These are phyloP conservation scores for Acacia crassicarpa DNA, from an alignment of 306 rosid species.

Conservation along the genomic window DNA sequence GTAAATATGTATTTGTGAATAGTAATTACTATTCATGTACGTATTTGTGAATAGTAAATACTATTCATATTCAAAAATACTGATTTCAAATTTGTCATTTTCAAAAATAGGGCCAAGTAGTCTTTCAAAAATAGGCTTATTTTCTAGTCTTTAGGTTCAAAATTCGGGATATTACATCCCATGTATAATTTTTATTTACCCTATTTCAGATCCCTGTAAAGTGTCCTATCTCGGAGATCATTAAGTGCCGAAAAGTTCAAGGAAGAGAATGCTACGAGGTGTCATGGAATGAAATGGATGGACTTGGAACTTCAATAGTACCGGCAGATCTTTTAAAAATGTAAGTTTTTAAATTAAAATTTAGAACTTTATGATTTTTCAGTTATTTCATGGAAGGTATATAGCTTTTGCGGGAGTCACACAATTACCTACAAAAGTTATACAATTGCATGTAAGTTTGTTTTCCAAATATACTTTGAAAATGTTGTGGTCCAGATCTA, in stretches of 20 bases:
- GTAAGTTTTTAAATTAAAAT: slow-evolving; percentile 28
- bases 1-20: too few species aligned
- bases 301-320: slow-evolving; percentile 61
- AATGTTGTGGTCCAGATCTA: not conserved
- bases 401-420: not conserved
- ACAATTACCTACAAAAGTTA: not conserved
- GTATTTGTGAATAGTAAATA: too few species aligned
- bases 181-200: too few species aligned
- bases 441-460: not conserved
- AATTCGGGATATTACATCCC: too few species aligned
- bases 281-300: slow-evolving; percentile 64
- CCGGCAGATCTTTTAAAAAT: slow-evolving; percentile 67
- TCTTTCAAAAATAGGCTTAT: too few species aligned
- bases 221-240: slow-evolving; percentile 72
- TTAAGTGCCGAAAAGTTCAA: slow-evolving; percentile 59
- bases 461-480: not conserved
- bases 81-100: too few species aligned
- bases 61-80: too few species aligned
- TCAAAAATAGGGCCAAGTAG: too few species aligned
- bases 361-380: not conserved
- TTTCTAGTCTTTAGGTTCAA: too few species aligned
- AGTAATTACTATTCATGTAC: too few species aligned
- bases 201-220: slow-evolving; percentile 56
- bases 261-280: slow-evolving; percentile 78
- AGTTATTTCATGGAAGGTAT: not conserved